Evolutionary conservation across 2,329 filamentous ascomycete genomes (phyloP).

Genomic region (Apiospora phragmitis): DNA sequence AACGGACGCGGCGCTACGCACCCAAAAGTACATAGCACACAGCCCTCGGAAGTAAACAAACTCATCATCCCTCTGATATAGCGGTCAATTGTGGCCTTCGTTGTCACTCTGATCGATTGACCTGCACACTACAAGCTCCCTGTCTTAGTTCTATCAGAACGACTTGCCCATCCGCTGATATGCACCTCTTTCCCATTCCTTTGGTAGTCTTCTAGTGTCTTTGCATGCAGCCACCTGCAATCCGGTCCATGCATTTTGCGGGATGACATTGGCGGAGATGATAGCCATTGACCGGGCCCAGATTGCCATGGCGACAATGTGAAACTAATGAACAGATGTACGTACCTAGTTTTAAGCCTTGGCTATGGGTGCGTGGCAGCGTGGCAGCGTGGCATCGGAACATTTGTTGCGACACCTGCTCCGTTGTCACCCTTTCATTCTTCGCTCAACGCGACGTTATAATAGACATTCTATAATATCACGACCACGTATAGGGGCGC

Average conservation of each 20-base stretch:
- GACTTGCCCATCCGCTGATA: neutral
- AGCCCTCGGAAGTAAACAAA: no score
- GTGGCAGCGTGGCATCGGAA: neutral
- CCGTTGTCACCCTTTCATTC: neutral
- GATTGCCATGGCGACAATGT: neutral
- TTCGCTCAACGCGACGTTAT: neutral
- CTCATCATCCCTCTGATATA: neutral
- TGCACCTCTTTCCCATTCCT: neutral
- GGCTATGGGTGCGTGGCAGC: no score
- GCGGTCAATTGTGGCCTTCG: neutral
- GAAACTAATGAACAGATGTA: neutral
- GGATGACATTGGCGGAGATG: neutral
- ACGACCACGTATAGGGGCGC: neutral
- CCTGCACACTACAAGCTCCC: neutral
- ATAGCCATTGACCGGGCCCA: neutral
- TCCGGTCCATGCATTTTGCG: neutral
- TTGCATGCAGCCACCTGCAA: neutral
- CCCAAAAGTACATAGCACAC: no score
- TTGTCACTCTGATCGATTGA: neutral
- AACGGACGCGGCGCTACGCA: no score
- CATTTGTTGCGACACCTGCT: constrained; percentile 1
- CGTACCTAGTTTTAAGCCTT: neutral
- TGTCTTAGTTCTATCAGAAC: neutral
- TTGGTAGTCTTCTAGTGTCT: neutral
- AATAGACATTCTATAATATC: neutral